Conservation (phyloP, 352 stramenopile genomes). For the Globisporangium nagaii region DNA sequence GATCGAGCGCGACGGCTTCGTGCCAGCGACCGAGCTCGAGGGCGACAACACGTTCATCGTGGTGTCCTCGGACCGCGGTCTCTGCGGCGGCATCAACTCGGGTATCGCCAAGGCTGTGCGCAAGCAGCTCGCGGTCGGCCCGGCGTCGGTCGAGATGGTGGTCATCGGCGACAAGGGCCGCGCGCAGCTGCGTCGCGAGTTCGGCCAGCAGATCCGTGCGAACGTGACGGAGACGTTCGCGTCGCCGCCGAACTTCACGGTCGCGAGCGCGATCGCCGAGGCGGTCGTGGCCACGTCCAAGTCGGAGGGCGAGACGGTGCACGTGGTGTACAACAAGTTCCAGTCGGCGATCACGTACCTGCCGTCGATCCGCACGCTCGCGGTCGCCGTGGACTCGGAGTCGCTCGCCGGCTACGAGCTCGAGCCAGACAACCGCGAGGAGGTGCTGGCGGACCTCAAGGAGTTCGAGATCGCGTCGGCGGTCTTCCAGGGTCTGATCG, state of each 20-base stretch:
- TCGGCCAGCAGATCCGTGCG: conserved; percentile 53
- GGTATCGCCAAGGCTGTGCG: conserved; percentile 91
- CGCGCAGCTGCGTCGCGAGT: conserved; percentile 88
- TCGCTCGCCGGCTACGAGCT: conserved; percentile 94
- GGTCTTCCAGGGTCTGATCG: conserved; percentile 96
- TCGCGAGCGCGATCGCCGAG: conserved; percentile 90
- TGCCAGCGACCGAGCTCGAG: conserved; percentile 78
- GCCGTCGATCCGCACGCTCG: conserved; percentile 85
- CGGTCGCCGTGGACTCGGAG: conserved; percentile 54
- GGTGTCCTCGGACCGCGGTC: conserved; percentile 96
- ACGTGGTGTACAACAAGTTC: conserved; percentile 98
- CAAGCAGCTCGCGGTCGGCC: conserved; percentile 70
- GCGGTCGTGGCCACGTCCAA: conserved; percentile 62
- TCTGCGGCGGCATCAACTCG: conserved; percentile 98
- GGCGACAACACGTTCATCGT: conserved; percentile 91
- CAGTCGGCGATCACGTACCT: conserved; percentile 95
- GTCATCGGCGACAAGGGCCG: conserved; percentile 97
- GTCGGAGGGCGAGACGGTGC: conserved; percentile 91
- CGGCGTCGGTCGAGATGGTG: conserved; percentile 85
- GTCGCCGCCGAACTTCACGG: conserved; percentile 87
- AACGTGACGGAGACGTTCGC: conserved; percentile 83
- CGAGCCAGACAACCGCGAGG: conserved; percentile 96
- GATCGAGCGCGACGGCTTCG: conserved; percentile 86
- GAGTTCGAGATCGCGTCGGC: conserved; percentile 89
- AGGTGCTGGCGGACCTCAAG: conserved; percentile 95